Conservation (phyloP, 139 green algal genomes). For the Chlorella sp. region DNA sequence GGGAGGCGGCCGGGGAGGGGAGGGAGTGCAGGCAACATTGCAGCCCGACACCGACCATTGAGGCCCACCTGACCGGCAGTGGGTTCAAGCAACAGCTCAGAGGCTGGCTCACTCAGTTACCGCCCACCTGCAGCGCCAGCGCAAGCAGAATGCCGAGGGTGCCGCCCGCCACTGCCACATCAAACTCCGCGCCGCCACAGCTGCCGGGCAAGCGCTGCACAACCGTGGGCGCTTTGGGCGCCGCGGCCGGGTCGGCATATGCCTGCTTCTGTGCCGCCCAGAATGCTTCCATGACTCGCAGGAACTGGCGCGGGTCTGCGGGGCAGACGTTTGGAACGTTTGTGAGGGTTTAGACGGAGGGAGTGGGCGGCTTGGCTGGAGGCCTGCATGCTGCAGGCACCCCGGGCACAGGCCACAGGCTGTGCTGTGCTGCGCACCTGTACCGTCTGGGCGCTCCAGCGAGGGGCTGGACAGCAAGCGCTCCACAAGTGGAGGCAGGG, state of each 20-base stretch:
- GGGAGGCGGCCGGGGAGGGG: too few relatives aligned
- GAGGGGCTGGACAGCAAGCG: slow-evolving; percentile 9
- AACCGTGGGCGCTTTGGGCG: neutral
- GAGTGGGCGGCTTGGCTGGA: too few relatives aligned
- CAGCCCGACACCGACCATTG: too few relatives aligned
- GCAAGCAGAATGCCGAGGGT: slow-evolving; percentile 91
- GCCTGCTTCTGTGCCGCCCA: slow-evolving; percentile 6
- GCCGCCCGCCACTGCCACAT: slow-evolving; percentile 88
- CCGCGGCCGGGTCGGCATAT: neutral
- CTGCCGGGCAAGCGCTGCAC: slow-evolving; percentile 1
- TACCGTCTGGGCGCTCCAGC: slow-evolving; percentile 29
- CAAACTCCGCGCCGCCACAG: slow-evolving; percentile 50
- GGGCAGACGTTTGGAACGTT: too few relatives aligned
- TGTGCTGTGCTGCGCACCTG: neutral
- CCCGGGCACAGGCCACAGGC: too few relatives aligned
- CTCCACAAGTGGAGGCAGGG: slow-evolving; percentile 5
- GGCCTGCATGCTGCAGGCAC: neutral
- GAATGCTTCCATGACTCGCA: neutral
- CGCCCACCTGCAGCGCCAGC: slow-evolving; percentile 67
- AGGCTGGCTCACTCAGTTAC: neutral
- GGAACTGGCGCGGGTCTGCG: neutral
- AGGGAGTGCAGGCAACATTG: too few relatives aligned
- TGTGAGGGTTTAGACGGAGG: too few relatives aligned
- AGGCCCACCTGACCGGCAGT: too few relatives aligned
- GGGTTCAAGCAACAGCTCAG: too few relatives aligned